Evolutionary conservation across 352 stramenopile genomes (phyloP).

Genomic region (Pythium brachiatum): DNA sequence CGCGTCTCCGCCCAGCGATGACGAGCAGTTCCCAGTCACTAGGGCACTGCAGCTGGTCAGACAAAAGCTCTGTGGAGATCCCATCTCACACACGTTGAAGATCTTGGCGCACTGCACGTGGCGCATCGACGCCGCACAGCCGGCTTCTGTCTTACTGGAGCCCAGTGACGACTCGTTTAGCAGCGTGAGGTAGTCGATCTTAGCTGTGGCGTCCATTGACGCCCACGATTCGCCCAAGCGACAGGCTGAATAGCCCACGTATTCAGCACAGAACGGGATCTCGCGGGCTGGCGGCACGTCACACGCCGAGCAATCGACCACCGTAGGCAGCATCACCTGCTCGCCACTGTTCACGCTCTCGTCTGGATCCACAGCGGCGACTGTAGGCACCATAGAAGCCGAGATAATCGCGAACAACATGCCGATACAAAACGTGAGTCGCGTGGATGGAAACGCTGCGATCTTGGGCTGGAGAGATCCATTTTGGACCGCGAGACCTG

Average conservation of each 20-base stretch:
- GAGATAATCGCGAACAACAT: neutral
- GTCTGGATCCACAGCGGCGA: neutral
- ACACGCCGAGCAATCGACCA: constrained; percentile 46
- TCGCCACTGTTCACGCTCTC: neutral
- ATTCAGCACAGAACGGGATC: constrained; percentile 55
- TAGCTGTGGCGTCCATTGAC: constrained; percentile 45
- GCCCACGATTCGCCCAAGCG: constrained; percentile 44
- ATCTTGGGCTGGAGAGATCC: neutral
- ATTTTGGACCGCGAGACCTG: neutral
- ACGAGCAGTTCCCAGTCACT: constrained; percentile 44
- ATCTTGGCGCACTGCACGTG: constrained; percentile 49
- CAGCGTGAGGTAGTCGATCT: constrained; percentile 33
- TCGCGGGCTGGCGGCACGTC: constrained; percentile 42
- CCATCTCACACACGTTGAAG: constrained; percentile 75
- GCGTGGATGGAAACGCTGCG: neutral
- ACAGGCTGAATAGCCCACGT: constrained; percentile 57
- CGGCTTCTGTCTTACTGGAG: constrained; percentile 1
- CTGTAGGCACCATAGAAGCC: neutral
- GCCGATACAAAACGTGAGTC: neutral
- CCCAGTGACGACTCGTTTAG: constrained; percentile 24
- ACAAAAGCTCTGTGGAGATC: constrained; percentile 55
- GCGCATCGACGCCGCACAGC: constrained; percentile 38
- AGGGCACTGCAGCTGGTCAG: constrained; percentile 39
- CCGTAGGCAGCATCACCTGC: constrained; percentile 14
- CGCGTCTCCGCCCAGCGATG: constrained; percentile 8